Base-by-base conservation (phyloP, 2,329 filamentous ascomycete species). In the Gliomastix tumulicola region DNA sequence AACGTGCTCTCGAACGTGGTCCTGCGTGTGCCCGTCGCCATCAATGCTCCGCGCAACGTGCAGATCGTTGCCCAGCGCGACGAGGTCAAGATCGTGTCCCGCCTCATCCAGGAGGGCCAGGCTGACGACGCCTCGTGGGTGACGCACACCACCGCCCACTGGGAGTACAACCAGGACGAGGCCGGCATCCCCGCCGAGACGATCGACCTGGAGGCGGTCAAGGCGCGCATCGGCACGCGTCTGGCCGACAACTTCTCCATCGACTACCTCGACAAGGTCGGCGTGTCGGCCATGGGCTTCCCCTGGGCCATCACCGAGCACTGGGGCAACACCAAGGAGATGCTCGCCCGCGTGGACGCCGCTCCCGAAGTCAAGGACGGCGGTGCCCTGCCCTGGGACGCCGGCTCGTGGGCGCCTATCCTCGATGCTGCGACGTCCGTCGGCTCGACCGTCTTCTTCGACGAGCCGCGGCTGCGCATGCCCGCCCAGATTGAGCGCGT, bases 351-450 rank as follows among this genome's bases (percentile, higher is more conserved):
- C 10, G 40, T 42, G 12, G 40, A 42, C 13, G 38, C 32, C 4
- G 18, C 30, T 12, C 16, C 22, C 16, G 30, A 21, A 6, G 7
- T 31, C 11, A 22, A 37, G 3, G n/a, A n/a, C n/a, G n/a, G n/a
- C n/a, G n/a, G n/a, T n/a, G 17, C 19, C n/a, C 21, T 34, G 12
- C 31, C 27, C 12, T 37, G 36, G 36, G 36, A 37, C 21, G 8
- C 18, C 3, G 22, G 5, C 21, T 37, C 36, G 20, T 37, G 36
- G 36, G 40, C 40, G 7, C 34, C 40, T 7, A 13, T 42, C 11
- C 40, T 42, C 7, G 40, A 42, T 21, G 37, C 37, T 7, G 40
- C 40, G 7, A 42, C 37, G 21, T 40, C 36, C 16, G 31, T 38
- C 7, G 30, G 36, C 5, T 33, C 40, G 3, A 32, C 37, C 12